Evolutionary conservation across 1,284 basidiomycete species (phyloP).

Genomic region (Sphagnurus paluster): DNA sequence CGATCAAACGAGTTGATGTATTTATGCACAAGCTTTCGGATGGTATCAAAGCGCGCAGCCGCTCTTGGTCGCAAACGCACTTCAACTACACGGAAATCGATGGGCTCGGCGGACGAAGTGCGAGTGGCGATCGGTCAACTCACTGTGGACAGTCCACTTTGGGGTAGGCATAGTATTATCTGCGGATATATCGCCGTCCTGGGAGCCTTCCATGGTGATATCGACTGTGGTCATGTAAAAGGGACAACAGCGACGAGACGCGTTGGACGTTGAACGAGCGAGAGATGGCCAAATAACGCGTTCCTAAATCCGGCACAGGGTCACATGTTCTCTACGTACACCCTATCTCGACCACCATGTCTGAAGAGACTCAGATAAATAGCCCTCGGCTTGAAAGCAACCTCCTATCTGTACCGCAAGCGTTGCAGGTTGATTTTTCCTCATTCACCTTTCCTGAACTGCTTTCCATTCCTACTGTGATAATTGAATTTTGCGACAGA

Average conservation of each 20-base stretch:
- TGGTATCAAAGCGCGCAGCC: slow-evolving; percentile 70
- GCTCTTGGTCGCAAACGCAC: slow-evolving; percentile 71
- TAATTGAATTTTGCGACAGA: slow-evolving; percentile 43
- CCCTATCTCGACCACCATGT: slow-evolving; percentile 3
- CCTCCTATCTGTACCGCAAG: not conserved
- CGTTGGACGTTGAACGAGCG: slow-evolving; percentile 15
- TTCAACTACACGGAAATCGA: slow-evolving; percentile 64
- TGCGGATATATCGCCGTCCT: slow-evolving; percentile 7
- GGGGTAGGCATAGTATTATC: not conserved
- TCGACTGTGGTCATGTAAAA: slow-evolving; percentile 12
- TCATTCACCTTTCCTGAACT: slow-evolving; percentile 62
- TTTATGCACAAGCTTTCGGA: slow-evolving; percentile 61
- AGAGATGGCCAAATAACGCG: slow-evolving; percentile 49
- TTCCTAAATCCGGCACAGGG: slow-evolving; percentile 27
- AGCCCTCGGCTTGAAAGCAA: slow-evolving; percentile 4
- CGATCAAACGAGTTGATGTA: slow-evolving; percentile 62
- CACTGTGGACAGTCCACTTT: slow-evolving; percentile 23
- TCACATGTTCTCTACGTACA: slow-evolving; percentile 9
- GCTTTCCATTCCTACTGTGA: slow-evolving; percentile 47
- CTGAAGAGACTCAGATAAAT: not conserved
- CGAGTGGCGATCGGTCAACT: slow-evolving; percentile 3
- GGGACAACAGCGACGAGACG: slow-evolving; percentile 14
- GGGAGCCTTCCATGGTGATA: slow-evolving; percentile 19
- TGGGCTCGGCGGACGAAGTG: not conserved
- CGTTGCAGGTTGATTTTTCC: slow-evolving; percentile 41